Evolutionary conservation across 495 filamentous ascomycete species (phyloP), one percentile per base, ranked within the genome.

Genomic region (Aspergillus mulundensis): DNA sequence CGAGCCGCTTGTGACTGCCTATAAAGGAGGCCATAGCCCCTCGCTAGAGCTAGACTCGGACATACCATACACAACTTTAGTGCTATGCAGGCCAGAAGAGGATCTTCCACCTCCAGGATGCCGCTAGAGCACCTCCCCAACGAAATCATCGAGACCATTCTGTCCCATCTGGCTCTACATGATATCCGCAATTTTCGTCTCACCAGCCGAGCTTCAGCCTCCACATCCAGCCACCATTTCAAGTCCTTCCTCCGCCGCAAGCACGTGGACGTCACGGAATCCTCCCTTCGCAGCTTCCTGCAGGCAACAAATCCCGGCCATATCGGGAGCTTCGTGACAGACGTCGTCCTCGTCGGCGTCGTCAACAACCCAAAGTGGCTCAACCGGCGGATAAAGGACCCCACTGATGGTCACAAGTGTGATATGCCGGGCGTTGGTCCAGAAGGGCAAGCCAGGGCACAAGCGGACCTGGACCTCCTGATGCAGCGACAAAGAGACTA

Each of bases 41-140:
- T n/a, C n/a, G n/a, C n/a, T n/a, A n/a, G n/a, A n/a, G n/a, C n/a
- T n/a, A n/a, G n/a, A n/a, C n/a, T n/a, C n/a, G n/a, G n/a, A n/a
- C n/a, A n/a, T n/a, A n/a, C n/a, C n/a, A n/a, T n/a, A n/a, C n/a
- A 30, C 28, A 30, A 30, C 28, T 30, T 30, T 4, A 30, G 4
- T 30, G 10, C 28, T 30, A 30, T 4, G 10, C 28, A 30, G 28
- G 28, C 10, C 4, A 30, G 28, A 30, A n/a, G n/a, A n/a, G n/a
- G n/a, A 30, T 10, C 28, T 69, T 62, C 69, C 66, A 73, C 69
- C 16, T 4, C 16, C 25, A 38, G 6, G 14, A 38, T 38, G 34
- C 6, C 34, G 14, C 21, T 48, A 30, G 54, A 59, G 43, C 20
- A 30, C 32, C 48, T 43, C 11, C 50, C 50, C 12, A 28, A 32